Base-by-base conservation (phyloP, 495 filamentous ascomycete genomes). In the Podospora anserina region DNA sequence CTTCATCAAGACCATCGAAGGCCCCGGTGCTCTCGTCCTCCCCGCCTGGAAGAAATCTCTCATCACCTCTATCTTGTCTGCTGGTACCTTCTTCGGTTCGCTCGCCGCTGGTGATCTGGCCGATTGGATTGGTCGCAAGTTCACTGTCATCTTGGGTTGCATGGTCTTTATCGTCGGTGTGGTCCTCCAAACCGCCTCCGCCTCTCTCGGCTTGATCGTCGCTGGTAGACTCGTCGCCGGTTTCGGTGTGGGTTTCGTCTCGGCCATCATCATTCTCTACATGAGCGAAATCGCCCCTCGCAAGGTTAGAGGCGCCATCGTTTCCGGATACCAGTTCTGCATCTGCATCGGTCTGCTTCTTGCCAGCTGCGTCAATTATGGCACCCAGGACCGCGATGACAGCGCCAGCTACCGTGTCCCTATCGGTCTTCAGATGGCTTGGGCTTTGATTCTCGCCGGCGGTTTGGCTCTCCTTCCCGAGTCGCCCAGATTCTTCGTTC, bases 401-500 rank as follows among this genome's bases (percentile, higher is more conserved):
- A 87, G 84, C 60, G 85, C 86, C 68, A 87, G 87, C 9, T 92
- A 91, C 83, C 87, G 89, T 13, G 91, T 92, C 66, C 90, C 90
- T 30, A 90, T 91, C 66, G 87, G 76, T 11, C 71, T 92, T 11
- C 90, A 92, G 80, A 84, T 90, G 71, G 71, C 86, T 28, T 92
- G 89, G 89, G 89, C 89, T 28, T 26, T 89, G 11, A 86, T 92
- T 68, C 83, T 91, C 34, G 87, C 75, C 34, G 75, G 68, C 64
- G 91, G 87, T 53, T 79, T 90, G 54, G 75, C 87, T 70, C 69
- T 89, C 61, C 85, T 90, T 0, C 88, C 92, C 20, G 92, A 95
- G 69, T 92, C 92, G 0, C 92, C 92, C 4, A 88, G 92, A 39
- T 94, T 84, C 84, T 85, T 87, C 71, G 90, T 95, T 78, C 91